Conservation (phyloP, 495 filamentous ascomycete species). For the Hypoxylon cercidicola region DNA sequence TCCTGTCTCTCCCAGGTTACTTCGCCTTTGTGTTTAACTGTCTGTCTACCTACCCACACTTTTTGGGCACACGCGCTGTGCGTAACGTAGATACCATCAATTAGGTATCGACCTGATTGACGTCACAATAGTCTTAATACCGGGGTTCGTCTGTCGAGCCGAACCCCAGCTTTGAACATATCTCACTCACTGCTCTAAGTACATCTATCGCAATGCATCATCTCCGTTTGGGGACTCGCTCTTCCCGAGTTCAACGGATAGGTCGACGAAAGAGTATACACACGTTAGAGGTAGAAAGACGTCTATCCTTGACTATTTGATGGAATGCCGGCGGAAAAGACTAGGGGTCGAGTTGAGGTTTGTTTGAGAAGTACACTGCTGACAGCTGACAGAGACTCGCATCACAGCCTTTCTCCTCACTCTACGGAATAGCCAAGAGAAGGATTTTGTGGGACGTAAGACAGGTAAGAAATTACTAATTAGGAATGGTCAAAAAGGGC, state of each 20-base stretch:
- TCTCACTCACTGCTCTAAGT: too few species aligned
- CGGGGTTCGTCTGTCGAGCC: background rate
- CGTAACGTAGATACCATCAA: constrained; percentile 6
- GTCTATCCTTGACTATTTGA: background rate
- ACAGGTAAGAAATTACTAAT: too few species aligned
- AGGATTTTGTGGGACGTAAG: too few species aligned
- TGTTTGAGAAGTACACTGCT: too few species aligned
- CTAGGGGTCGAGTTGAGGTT: too few species aligned
- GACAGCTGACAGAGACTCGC: too few species aligned
- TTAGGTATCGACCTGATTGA: constrained; percentile 16
- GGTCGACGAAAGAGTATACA: background rate
- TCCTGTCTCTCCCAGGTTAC: background rate
- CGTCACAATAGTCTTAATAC: constrained; percentile 23
- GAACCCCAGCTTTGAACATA: background rate
- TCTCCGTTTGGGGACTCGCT: background rate
- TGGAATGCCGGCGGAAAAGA: background rate
- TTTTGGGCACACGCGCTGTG: constrained; percentile 2
- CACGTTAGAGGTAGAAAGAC: background rate
- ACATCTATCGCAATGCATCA: too few species aligned
- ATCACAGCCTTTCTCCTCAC: too few species aligned
- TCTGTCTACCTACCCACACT: too few species aligned
- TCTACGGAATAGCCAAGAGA: too few species aligned
- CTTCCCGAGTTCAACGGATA: background rate
- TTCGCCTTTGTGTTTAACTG: too few species aligned
- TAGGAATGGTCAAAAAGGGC: too few species aligned